Evolutionary conservation across 2,329 filamentous ascomycete species (phyloP), one percentile per base, ranked within the genome.

Genomic region (Aspergillus amoenus): DNA sequence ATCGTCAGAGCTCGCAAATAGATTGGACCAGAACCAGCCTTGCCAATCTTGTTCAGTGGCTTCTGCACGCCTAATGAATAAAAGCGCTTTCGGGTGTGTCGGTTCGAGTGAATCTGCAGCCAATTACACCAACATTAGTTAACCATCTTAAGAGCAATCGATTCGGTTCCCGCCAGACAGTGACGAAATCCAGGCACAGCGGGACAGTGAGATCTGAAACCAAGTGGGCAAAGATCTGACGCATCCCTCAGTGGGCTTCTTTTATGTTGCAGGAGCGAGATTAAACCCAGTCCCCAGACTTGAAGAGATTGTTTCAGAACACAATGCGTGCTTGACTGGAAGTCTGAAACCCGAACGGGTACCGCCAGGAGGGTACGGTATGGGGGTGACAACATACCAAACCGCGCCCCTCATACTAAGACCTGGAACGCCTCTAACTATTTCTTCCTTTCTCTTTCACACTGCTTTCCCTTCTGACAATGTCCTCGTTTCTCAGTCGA

Each of bases 21-120:
- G 59, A 65, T 61, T 61, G 63, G 59, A 63, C 57, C 43, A 57
- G 63, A 61, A 56, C 65, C 65, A 64, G 65, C 65, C 64, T 63
- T 59, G 57, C 60, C 61, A 65, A 65, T 65, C 54, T 59, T 61
- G 50, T 52, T 43, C 27, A 44, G 34, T 32, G 47, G 24, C n/a
- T 27, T 40, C 42, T 21, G 40, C 40, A 24, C 18, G 8, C 13
- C 9, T 40, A 37, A 22, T 43, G 50, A 39, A 22, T 18, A 37
- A 17, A 21, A 24, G 47, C 2, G 24, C 30, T 22, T 51, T 42
- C 34, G 32, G 22, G n/a, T 47, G 34, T 30, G 43, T 61, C 34
- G 30, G 54, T 49, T 52, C 39, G 52, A 27, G 56, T 44, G 41
- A 39, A 59, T 60, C 62, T 64, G 52, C 43, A 43, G 41, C 12